Evolutionary conservation across 1,284 basidiomycete genomes (phyloP), one percentile per base, ranked within the genome.

Genomic region (Pseudozyma tsukubaensis): DNA sequence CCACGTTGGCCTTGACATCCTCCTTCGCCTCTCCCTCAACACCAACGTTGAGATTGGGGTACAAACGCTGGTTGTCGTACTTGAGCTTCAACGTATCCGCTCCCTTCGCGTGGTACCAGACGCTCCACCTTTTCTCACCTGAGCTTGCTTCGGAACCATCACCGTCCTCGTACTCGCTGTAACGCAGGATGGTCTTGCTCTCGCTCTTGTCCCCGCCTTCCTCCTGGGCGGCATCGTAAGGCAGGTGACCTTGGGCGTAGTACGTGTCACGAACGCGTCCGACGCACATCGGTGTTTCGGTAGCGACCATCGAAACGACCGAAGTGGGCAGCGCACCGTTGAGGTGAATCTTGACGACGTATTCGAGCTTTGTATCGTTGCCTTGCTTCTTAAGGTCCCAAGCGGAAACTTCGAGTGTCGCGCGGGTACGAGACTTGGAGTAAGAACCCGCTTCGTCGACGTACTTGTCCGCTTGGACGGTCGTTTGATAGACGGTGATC

Each of bases 241-340:
- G 80, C 5, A 67, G 59, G 51, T 72, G 76, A 14, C 80, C 80
- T 37, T 40, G 14, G 10, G 66, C 49, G 63, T 82, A 82, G 65
- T 65, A 74, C 24, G 67, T 60, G 44, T 82, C 80, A 5, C 80
- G 72, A 11, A 79, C 79, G 16, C 72, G 58, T 18, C 72, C 80
- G 35, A 77, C 75, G 57, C 80, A 82, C 77, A 82, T 79, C 29
- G 80, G 80, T 21, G 79, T 82, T 50, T 82, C 80, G 43, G 71
- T 72, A 32, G 80, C 76, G 16, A 82, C 63, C 60, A 71, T 69
- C 13, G 69, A 63, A 7, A 79, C 79, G 43, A 82, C 70, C 18
- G 68, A 62, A 7, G 79, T 80, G 18, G 80, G 80, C 24, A 82
- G 57, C 18, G 60, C 58, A 13, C 80, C 78, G 56, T 80, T 80